phyloP scores from a whole-genome alignment of 345 rosid genomes.

The Sonneratia alba region DNA sequence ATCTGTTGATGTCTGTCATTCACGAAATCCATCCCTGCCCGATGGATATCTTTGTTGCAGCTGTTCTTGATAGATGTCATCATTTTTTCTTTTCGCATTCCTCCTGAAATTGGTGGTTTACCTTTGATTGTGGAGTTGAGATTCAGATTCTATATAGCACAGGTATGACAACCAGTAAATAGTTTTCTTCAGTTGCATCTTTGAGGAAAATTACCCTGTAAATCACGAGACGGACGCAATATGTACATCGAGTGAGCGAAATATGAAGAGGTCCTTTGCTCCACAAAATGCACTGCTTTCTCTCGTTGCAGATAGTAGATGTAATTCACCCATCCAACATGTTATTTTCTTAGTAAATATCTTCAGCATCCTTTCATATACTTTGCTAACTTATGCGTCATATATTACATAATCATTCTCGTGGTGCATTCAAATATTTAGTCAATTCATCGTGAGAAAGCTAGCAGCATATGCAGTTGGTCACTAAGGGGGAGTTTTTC shows the following conservation, averaged over 20 bases:
- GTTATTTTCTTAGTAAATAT: too few relatives aligned
- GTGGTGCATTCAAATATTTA: too few relatives aligned
- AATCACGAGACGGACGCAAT: constrained; percentile 14
- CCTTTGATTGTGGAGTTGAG: constrained; percentile 5
- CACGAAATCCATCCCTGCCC: background rate
- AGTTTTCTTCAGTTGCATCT: constrained; percentile 6
- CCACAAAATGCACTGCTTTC: background rate
- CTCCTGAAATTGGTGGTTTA: constrained; percentile 1
- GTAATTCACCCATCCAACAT: background rate
- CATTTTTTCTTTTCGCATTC: background rate
- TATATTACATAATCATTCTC: too few relatives aligned
- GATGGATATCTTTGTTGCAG: background rate
- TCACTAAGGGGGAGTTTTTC: too few relatives aligned
- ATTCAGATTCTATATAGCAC: constrained; percentile 1
- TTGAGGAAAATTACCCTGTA: constrained; percentile 24
- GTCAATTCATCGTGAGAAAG: too few relatives aligned
- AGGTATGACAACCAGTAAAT: constrained; percentile 17
- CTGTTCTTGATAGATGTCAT: background rate
- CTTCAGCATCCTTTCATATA: too few relatives aligned
- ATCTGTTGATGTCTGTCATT: background rate
- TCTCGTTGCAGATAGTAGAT: background rate
- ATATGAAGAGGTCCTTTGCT: constrained; percentile 7
- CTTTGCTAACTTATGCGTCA: too few relatives aligned
- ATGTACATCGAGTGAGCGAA: constrained; percentile 15
- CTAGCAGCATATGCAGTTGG: too few relatives aligned